Evolutionary conservation across 2,329 filamentous ascomycete species (phyloP).

Genomic region (Zymoseptoria ardabiliae): DNA sequence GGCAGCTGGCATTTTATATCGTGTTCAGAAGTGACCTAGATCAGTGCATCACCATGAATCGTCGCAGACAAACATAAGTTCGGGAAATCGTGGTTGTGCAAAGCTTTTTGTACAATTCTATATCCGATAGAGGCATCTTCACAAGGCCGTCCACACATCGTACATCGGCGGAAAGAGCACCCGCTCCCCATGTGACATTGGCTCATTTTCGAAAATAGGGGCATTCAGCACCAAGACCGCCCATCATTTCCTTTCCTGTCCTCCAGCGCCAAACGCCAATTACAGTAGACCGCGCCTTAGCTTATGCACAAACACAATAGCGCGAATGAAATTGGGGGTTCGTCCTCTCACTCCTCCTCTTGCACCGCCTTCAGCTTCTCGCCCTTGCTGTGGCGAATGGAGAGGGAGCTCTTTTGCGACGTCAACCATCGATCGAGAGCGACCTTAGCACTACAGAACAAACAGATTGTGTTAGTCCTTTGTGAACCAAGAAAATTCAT

Average conservation of each 20-base stretch:
- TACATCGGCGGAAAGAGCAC: not conserved
- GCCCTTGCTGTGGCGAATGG: constrained; percentile 12
- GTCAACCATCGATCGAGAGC: constrained; percentile 23
- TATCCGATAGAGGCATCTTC: not conserved
- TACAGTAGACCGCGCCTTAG: not conserved
- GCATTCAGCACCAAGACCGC: not conserved
- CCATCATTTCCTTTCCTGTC: not conserved
- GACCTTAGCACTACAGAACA: constrained; percentile 14
- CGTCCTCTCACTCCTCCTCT: constrained; percentile 13
- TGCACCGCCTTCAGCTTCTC: constrained; percentile 22
- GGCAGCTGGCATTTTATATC: too few species aligned
- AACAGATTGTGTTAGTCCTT: not conserved
- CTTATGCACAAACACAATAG: not conserved
- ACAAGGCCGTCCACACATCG: not conserved
- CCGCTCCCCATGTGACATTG: not conserved
- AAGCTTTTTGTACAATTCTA: not conserved
- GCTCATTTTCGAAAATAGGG: not conserved
- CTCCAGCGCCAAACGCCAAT: not conserved
- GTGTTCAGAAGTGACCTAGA: too few species aligned
- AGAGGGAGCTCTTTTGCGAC: constrained; percentile 18
- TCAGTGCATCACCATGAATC: too few species aligned
- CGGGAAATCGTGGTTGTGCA: not conserved
- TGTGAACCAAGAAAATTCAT: not conserved
- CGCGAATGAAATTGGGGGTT: not conserved
- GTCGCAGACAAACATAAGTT: too few species aligned